Evolutionary conservation across 1,284 basidiomycete genomes (phyloP).

Genomic region (Apiotrichum mycotoxinovorans): DNA sequence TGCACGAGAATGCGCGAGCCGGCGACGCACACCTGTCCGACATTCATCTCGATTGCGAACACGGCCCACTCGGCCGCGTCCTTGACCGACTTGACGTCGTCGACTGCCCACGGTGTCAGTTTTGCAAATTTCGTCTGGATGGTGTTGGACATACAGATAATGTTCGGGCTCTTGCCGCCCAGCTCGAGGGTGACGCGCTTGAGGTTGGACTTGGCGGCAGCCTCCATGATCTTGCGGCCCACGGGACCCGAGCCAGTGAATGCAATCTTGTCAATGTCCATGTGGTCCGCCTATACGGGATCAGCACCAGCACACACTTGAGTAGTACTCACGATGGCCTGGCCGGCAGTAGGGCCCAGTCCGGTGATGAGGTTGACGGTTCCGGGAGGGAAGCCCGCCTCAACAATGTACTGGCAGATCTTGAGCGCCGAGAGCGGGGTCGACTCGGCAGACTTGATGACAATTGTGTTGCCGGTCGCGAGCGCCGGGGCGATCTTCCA

Average conservation of each 20-base stretch:
- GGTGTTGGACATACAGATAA: constrained; percentile 13
- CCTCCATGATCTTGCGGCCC: constrained; percentile 78
- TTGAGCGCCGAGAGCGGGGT: constrained; percentile 79
- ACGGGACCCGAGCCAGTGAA: constrained; percentile 62
- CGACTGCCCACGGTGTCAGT: constrained; percentile 16
- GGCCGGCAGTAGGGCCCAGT: constrained; percentile 54
- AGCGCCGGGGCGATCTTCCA: constrained; percentile 89
- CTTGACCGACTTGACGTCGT: constrained; percentile 20
- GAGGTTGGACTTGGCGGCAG: constrained; percentile 75
- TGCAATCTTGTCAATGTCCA: constrained; percentile 64
- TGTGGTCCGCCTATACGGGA: constrained; percentile 55
- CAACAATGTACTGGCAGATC: constrained; percentile 59
- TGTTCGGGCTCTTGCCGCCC: constrained; percentile 47
- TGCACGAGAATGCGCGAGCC: constrained; percentile 68
- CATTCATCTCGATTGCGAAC: constrained; percentile 19
- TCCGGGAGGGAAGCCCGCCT: constrained; percentile 83
- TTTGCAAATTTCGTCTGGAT: background rate
- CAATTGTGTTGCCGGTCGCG: constrained; percentile 54
- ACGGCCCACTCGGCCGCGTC: constrained; percentile 27
- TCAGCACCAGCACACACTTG: constrained; percentile 9
- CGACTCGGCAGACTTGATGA: constrained; percentile 58
- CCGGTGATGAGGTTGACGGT: constrained; percentile 82
- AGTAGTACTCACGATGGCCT: constrained; percentile 54
- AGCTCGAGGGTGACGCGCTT: constrained; percentile 58
- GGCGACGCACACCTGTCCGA: constrained; percentile 19